A percentile compares a stretch with the other conserved stretches of the same genome.
These are phyloP conservation scores for Jackrogersella multiformis DNA, from an alignment of 495 filamentous ascomycete genomes.

Conservation along the genomic window DNA sequence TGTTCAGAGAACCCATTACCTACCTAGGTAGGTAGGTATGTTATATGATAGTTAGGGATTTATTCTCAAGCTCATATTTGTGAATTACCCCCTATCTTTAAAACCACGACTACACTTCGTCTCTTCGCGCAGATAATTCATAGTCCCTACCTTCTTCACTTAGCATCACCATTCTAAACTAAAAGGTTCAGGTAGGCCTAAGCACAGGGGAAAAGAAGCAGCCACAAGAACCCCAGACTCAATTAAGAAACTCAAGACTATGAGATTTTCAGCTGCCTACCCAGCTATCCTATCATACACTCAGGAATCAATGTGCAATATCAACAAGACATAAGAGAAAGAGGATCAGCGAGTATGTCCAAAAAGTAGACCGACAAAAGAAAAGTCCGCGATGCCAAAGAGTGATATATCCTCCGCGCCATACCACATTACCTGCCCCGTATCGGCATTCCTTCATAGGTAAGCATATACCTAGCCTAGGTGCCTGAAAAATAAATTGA, in stretches of 20 bases:
- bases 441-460: conserved; percentile 1
- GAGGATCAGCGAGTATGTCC: conserved; percentile 8
- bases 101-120: too few species aligned
- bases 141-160: too few species aligned
- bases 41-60: too few species aligned
- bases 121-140: too few species aligned
- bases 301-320: not conserved
- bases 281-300: not conserved
- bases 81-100: too few species aligned
- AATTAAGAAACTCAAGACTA: not conserved
- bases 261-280: not conserved
- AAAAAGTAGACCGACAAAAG: conserved; percentile 4
- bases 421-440: conserved; percentile 17
- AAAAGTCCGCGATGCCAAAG: not conserved
- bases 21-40: too few species aligned
- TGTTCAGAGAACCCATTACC: not conserved
- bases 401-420: conserved; percentile 21
- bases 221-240: not conserved
- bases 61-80: too few species aligned
- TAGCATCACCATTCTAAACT: too few species aligned
- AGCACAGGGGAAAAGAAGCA: not conserved
- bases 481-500: too few species aligned
- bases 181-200: too few species aligned
- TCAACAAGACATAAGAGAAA: conserved; percentile 1
- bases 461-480: not conserved